Evolutionary conservation across 192 early-diverging fungal genomes (phyloP), one percentile per base, ranked within the genome.

Genomic region (Coemansia aciculifera): DNA sequence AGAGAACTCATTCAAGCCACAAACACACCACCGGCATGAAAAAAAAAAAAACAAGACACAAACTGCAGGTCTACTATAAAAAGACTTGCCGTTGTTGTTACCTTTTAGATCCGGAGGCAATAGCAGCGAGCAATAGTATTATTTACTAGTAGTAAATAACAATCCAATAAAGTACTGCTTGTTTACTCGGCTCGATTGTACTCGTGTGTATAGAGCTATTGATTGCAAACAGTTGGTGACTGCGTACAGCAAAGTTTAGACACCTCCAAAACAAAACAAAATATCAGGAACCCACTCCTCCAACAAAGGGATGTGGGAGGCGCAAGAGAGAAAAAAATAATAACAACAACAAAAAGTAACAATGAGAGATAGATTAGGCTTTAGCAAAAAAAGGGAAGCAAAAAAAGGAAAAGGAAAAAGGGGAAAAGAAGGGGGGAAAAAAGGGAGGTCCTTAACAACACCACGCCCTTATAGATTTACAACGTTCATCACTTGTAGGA

Each of bases 301-400:
- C 44, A 46, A 46, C 44, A 46, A 46, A 46, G 44, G 15, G 48
- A 48, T 46, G 63, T 32, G 31, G 48, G 39, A 38, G 5, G 37
- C 34, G 36, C 9, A 29, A 52, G 64, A 56, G 48, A 38, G 36
- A 32, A 34, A 61, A 7, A 40, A 43, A 42, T 21, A 29, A 34
- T 34, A 67, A 32, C 21, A 36, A 48, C n/a, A 48, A 48, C 19
- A 68, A 68, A 48, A 17, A 13, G 54, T 32, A 17, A 56, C 24
- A 56, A 56, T 64, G 31, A 32, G n/a, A 42, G 39, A 40, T 12
- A 12, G 39, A 13, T 40, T 40, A 40, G 39, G 39, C 39, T 40
- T 27, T 27, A 27, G 24, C 24, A 27, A 27, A 27, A 1, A 27
- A 27, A 27, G 24, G 24, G 24, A 27, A 27, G 24, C 0, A 38